phyloP scores from a whole-genome alignment of 1,284 basidiomycete genomes.

The Thecaphora thlaspeos region DNA sequence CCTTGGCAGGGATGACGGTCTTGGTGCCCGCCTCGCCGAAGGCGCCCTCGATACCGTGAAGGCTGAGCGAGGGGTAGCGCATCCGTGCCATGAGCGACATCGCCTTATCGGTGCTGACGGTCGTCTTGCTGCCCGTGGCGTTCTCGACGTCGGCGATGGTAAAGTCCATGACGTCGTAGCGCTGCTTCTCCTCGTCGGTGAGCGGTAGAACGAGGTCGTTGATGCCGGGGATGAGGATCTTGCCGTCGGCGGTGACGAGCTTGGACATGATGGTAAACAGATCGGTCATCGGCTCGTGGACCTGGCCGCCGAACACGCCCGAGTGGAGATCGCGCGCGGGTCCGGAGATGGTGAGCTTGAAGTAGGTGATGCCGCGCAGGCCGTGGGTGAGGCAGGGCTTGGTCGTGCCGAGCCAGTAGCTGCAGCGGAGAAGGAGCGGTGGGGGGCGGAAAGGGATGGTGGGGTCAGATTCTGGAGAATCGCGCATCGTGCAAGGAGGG shows the following conservation, averaged over 20 bases:
- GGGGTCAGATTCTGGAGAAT: too few relatives aligned
- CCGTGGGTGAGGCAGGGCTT: conserved; percentile 59
- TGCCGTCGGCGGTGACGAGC: conserved; percentile 78
- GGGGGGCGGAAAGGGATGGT: neutral
- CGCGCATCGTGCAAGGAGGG: neutral
- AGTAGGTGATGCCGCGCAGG: conserved; percentile 81
- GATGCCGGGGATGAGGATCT: conserved; percentile 87
- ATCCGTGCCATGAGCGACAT: conserved; percentile 79
- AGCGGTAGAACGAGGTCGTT: conserved; percentile 81
- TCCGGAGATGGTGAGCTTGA: conserved; percentile 78
- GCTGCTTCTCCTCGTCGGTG: conserved; percentile 73
- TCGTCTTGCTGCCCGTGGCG: conserved; percentile 74
- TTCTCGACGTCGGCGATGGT: conserved; percentile 70
- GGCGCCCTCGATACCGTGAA: conserved; percentile 97
- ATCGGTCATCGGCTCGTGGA: conserved; percentile 67
- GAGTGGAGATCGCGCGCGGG: conserved; percentile 90
- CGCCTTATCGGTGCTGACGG: conserved; percentile 77
- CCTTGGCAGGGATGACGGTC: conserved; percentile 91
- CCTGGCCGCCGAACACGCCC: conserved; percentile 61
- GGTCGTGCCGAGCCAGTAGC: conserved; percentile 58
- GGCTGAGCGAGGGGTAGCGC: conserved; percentile 75
- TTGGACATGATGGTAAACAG: conserved; percentile 65
- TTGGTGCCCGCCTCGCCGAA: conserved; percentile 72
- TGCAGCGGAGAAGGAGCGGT: neutral
- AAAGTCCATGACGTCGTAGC: conserved; percentile 59